A percentile compares a stretch with the other conserved stretches of the same genome.
Evolutionary conservation across 768 basidiomycete species (phyloP).

Genomic region (Auricularia cornea): DNA sequence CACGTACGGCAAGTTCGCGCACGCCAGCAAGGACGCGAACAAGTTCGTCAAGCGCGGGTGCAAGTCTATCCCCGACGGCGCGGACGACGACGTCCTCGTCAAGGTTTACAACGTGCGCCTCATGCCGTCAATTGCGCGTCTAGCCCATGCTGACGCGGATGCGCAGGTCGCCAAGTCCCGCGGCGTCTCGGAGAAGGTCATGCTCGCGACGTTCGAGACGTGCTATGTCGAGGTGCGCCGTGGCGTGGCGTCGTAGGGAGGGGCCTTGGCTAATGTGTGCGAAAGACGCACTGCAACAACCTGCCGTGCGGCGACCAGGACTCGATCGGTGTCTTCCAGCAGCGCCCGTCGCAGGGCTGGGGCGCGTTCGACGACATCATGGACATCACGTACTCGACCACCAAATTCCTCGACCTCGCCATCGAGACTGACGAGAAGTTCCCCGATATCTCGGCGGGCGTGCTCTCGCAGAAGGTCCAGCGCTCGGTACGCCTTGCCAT

Average conservation of each 20-base stretch:
- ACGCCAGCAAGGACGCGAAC: background rate
- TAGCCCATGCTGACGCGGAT: background rate
- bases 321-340: constrained; percentile 1
- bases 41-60: background rate
- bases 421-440: background rate
- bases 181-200: background rate
- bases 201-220: background rate
- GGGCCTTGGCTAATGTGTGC: too few species aligned
- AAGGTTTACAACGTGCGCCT: background rate
- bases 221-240: background rate
- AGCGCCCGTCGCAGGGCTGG: background rate
- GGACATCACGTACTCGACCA: background rate
- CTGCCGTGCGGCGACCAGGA: background rate
- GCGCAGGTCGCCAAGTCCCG: background rate
- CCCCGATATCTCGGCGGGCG: background rate
- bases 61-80: background rate
- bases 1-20: background rate
- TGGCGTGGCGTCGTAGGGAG: too few species aligned
- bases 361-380: background rate
- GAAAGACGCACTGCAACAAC: background rate
- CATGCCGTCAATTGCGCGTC: background rate
- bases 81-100: background rate
- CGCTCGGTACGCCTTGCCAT: background rate
- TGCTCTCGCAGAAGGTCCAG: background rate
- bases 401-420: background rate